Percentiles rank a stretch among this genome's conserved stretches.
phyloP scores from a whole-genome alignment of 129 eudicot genomes.

The Flaveria robusta region DNA sequence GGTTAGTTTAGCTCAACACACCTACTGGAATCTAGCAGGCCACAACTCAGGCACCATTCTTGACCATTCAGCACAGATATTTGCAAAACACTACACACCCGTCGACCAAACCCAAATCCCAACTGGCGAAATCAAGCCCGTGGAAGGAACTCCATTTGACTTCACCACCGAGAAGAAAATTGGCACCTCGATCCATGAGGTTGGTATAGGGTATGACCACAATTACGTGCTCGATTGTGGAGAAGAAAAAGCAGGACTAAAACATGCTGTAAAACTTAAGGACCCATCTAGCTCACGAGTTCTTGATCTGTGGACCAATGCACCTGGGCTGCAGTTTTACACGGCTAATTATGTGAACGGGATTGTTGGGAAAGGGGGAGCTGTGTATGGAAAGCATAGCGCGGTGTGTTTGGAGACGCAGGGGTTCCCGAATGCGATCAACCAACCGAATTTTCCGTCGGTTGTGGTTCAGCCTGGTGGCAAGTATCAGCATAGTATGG shows the following conservation, averaged over 20 bases:
- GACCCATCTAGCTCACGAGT: conserved; percentile 75
- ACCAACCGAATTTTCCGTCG: conserved; percentile 68
- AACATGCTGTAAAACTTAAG: conserved; percentile 70
- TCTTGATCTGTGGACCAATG: conserved; percentile 83
- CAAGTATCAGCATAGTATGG: conserved; percentile 80
- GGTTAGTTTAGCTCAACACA: conserved; percentile 84
- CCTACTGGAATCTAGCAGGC: conserved; percentile 93
- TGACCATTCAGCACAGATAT: conserved; percentile 77
- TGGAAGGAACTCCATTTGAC: conserved; percentile 80
- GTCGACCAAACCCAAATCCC: conserved; percentile 74
- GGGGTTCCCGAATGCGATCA: conserved; percentile 88
- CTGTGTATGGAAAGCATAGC: conserved; percentile 67
- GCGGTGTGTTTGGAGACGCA: conserved; percentile 95
- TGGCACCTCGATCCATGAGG: conserved; percentile 61
- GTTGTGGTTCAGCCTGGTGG: conserved; percentile 75
- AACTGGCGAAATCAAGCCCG: conserved; percentile 82
- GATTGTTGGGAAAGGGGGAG: conserved; percentile 81
- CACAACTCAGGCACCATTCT: conserved; percentile 76
- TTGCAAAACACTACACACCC: conserved; percentile 74
- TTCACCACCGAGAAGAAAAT: conserved; percentile 76
- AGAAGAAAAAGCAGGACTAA: conserved; percentile 74
- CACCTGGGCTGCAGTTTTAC: conserved; percentile 96
- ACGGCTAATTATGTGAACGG: conserved; percentile 80
- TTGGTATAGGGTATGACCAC: conserved; percentile 93
- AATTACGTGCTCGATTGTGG: conserved; percentile 89